Evolutionary conservation across 2,329 filamentous ascomycete genomes (phyloP), one percentile per base, ranked within the genome.

Genomic region (Trichoderma endophyticum): DNA sequence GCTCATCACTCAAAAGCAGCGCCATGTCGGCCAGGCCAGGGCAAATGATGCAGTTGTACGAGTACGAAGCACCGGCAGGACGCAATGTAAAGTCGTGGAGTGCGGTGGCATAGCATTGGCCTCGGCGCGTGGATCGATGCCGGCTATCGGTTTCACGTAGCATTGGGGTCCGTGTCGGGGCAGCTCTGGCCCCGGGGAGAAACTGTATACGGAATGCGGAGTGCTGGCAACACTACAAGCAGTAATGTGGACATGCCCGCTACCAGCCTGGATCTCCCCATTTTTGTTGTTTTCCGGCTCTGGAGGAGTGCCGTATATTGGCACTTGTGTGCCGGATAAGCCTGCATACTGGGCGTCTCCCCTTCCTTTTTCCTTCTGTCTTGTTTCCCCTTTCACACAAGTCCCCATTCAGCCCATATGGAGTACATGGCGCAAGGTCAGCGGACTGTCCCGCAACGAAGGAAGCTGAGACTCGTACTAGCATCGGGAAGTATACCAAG

Each of bases 351-450:
- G 36, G 28, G 8, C 26, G 28, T 36, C 30, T 34, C 6, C 9
- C 54, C 8, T 54, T 70, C 26, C 21, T 54, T 62, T 61, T 28
- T 15, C 28, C 34, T 70, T 62, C 57, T 30, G 21, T 51, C 26
- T 14, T 6, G 48, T 54, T 62, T 26, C 66, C 66, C 28, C 39
- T 70, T 70, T 68, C 8, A 60, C 28, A n/a, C 54, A 68, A 21
- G 56, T 15, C 36, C 34, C 54, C 54, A 18, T 60, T 51, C 54
- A 60, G 54, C 56, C 56, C 26, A 30, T 51, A 70, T 70, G 66
- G 66, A 70, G 57, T 60, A 48, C 66, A 69, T 69, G 54, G 66
- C 56, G 56, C 66, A 70, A 70, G 43, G 56, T 61, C 66, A 61
- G 57, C 57, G 28, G 66, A 36, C 21, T 36, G 57, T 28, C 26